Conservation (phyloP, 2,329 filamentous ascomycete species). For the Triangularia setosa region DNA sequence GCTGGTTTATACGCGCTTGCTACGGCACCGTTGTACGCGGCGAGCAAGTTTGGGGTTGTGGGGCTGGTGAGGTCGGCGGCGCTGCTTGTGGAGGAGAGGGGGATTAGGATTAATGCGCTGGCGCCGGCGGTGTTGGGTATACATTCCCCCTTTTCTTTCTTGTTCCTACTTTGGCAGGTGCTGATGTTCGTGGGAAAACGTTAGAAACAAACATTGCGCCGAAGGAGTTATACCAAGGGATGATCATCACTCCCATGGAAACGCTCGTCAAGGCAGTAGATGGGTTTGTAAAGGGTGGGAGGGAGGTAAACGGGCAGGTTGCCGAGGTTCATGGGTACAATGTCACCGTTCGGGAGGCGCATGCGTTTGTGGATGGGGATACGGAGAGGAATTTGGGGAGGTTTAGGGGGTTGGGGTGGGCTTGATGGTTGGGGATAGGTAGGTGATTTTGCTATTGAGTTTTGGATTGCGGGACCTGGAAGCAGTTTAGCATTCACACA, state of each 20-base stretch:
- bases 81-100: conserved; percentile 34
- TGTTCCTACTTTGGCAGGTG: too few species aligned
- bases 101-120: conserved; percentile 49
- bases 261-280: conserved; percentile 43
- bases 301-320: conserved; percentile 39
- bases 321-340: conserved; percentile 49
- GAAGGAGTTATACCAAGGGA: conserved; percentile 41
- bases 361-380: conserved; percentile 46
- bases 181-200: background rate
- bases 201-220: conserved; percentile 46
- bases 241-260: conserved; percentile 49
- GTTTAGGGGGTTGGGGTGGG: conserved; percentile 46
- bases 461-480: too few species aligned
- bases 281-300: conserved; percentile 38
- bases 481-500: too few species aligned
- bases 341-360: conserved; percentile 44
- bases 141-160: conserved; percentile 11
- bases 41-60: conserved; percentile 46
- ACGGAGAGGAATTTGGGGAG: conserved; percentile 43
- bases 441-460: too few species aligned
- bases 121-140: conserved; percentile 48
- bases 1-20: conserved; percentile 50
- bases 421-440: too few species aligned
- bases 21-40: conserved; percentile 46
- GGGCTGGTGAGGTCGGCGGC: conserved; percentile 47